These are phyloP conservation scores for Paramecium sonneborni DNA, from an alignment of 73 alveolate genomes.

Conservation along the genomic window DNA sequence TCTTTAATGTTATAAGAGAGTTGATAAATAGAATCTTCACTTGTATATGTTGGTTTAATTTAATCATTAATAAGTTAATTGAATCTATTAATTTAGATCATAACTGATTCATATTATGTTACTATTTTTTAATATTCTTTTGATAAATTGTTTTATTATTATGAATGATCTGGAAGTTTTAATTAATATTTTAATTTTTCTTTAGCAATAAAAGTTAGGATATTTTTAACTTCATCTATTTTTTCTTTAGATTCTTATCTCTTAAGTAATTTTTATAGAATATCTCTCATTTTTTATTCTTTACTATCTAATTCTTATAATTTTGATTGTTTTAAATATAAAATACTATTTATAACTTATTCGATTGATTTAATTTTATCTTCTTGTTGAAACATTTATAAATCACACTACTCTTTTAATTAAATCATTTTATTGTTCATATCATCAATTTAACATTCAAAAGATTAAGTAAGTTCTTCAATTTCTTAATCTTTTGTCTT, in stretches of 20 bases:
- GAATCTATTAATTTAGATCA: neutral
- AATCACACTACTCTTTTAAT: neutral
- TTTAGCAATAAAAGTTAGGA: neutral
- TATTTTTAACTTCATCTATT: slow-evolving; percentile 39
- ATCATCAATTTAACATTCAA: slow-evolving; percentile 15
- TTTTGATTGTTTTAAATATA: neutral
- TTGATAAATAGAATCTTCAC: neutral
- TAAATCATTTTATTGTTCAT: neutral
- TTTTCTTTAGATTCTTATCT: slow-evolving; percentile 28
- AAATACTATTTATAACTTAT: neutral
- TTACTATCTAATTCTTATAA: neutral
- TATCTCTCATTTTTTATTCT: slow-evolving; percentile 7
- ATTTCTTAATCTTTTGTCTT: slow-evolving; percentile 22
- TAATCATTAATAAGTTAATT: neutral
- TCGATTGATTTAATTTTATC: neutral
- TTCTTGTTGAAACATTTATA: neutral
- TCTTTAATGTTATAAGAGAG: neutral
- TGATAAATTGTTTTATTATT: neutral
- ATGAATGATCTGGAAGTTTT: neutral
- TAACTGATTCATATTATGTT: neutral
- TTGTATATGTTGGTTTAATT: neutral
- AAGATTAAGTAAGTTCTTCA: neutral
- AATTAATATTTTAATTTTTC: neutral
- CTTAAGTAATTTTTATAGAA: neutral
- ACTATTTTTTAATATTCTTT: slow-evolving; percentile 43